Percentiles rank a stretch among this genome's conserved stretches.
Evolutionary conservation across 2,329 filamentous ascomycete species (phyloP).

Genomic region (Claviceps arundinis): DNA sequence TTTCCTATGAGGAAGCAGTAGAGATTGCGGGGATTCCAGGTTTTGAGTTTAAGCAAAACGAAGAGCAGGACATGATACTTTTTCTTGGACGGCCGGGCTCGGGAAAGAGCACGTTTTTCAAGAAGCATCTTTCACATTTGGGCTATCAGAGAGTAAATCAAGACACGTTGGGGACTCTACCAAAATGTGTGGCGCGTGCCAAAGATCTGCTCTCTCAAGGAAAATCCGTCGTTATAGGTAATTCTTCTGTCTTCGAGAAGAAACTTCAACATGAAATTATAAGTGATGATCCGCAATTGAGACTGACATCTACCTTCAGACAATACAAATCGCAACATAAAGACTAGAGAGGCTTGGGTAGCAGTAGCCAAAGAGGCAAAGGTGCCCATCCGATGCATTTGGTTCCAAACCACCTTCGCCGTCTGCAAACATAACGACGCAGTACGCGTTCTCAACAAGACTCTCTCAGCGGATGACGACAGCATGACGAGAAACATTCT

Average conservation of each 20-base stretch:
- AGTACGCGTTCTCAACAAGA: conserved; percentile 55
- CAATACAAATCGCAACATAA: conserved; percentile 83
- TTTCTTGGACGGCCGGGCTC: conserved; percentile 82
- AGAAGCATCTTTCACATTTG: conserved; percentile 60
- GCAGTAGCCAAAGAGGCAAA: conserved; percentile 55
- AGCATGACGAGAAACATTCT: conserved; percentile 49
- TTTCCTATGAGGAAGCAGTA: conserved; percentile 27
- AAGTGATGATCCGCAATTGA: not conserved
- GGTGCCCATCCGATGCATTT: conserved; percentile 71
- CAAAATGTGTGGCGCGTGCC: conserved; percentile 61
- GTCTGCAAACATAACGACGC: conserved; percentile 78
- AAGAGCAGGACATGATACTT: conserved; percentile 61
- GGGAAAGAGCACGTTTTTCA: conserved; percentile 87
- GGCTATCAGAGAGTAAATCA: conserved; percentile 83
- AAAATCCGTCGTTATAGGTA: conserved; percentile 65
- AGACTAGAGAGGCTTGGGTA: conserved; percentile 68
- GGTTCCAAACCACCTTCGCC: conserved; percentile 60
- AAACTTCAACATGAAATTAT: conserved; percentile 6
- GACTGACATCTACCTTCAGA: conserved; percentile 37
- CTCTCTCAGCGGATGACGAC: conserved; percentile 68
- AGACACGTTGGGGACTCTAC: conserved; percentile 64
- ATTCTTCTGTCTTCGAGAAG: conserved; percentile 13
- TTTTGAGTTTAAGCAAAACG: conserved; percentile 47
- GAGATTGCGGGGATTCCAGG: conserved; percentile 11
- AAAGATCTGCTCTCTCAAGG: conserved; percentile 49